Evolutionary conservation across 225 moss, liverwort and hornwort species (phyloP), one percentile per base, ranked within the genome.

Genomic region (Antitrichia curtipendula): DNA sequence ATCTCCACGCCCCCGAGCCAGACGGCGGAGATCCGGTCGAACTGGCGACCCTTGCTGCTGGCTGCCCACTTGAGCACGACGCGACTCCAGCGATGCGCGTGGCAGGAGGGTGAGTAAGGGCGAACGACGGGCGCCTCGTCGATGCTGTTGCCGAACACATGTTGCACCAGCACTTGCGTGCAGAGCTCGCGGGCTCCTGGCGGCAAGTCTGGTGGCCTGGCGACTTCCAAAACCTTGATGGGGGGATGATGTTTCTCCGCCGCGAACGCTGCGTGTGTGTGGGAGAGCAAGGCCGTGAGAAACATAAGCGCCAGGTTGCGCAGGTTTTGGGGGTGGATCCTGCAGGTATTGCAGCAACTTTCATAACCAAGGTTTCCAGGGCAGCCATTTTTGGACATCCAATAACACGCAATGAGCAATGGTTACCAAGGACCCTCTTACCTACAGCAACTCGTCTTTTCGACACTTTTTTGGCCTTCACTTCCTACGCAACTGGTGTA

Each of bases 1-100:
- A 97, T 93, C 84, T 97, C 95, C 78, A 97, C 97, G 8, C 95
- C 95, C 16, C 95, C 92, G 64, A 97, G 88, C 97, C 97, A 97
- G 47, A 97, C 95, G 9, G 91, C 95, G 20, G 95, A 94, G 56
- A 97, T 95, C 22, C 97, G 86, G 74, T 97, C 95, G 86, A 91
- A 95, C 72, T 97, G 96, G n/a, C 95, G 93, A 10, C 96, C 97
- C 12, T 69, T 85, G 86, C 87, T 94, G 45, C 92, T 95, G 16
- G 95, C 96, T 54, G 86, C 89, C 97, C 96, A 96, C 84, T 90
- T 93, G 68, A 97, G 90, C 73, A 96, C 90, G 41, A 97, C 92
- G 64, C 85, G 91, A 62, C 91, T 87, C 96, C 96, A 97, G 25
- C 63, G 68, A 47, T 82, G 64, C 34, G 56, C 63, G 34, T 16